Evolutionary conservation across 306 rosid species (phyloP), one percentile per base, ranked within the genome.

Genomic region (Cucurbita ficifolia): DNA sequence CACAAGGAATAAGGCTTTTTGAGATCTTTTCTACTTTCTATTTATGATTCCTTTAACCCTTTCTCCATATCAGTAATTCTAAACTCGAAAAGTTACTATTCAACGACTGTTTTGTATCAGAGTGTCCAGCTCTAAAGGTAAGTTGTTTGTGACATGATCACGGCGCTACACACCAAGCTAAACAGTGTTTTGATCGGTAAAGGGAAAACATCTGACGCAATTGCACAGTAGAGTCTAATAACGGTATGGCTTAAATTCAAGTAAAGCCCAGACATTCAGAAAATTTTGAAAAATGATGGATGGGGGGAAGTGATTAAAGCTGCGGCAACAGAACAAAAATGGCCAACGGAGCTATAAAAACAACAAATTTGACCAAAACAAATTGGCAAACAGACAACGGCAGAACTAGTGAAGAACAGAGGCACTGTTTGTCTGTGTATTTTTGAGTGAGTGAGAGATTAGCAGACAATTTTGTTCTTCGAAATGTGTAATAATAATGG

Each of bases 171-270:
- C 29, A 40, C 22, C 35, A 64, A 18, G 36, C 50, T 42, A 21
- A 67, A 67, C 72, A 45, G 53, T 45, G 54, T 67, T 21, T 29
- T 63, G 72, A 21, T 43, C 45, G 12, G 52, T 67, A 43, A 63
- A 36, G 13, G 13, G 14, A 61, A 38, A 18, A 3, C 35, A 1
- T 43, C 72, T 67, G 72, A 67, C 72, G 72, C 54, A 19, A 11
- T 21, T 45, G 35, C 35, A 63, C 70, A 40, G 51, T 40, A 10
- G 51, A 39, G 33, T 4, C 70, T 10, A 63, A 18, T 63, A 63
- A 63, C 70, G 70, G 70, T 63, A 63, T 63, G 51, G 51, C 33
- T 63, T 18, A 63, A 39, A 63, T 63, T 45, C 72, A 67, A 43
- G 54, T 67, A 67, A 67, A 43, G 52, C 72, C 54, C 72, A 45